A percentile compares a stretch with the other conserved stretches of the same genome.
Evolutionary conservation across 148 eudicot genomes (phyloP).

Genomic region (Oxyria digyna): DNA sequence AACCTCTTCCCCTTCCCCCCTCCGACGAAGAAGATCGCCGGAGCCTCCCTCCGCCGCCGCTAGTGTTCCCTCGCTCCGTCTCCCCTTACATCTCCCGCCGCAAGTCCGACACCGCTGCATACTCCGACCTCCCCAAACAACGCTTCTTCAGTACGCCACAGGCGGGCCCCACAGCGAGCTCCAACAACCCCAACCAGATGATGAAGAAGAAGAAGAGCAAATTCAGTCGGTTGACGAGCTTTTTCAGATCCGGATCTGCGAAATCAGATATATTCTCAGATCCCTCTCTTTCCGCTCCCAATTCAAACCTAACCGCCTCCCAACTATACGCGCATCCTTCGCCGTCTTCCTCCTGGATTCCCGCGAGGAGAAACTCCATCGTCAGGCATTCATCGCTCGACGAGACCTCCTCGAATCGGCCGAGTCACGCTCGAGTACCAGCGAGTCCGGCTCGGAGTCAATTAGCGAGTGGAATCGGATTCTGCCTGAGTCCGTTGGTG

Average conservation of each 20-base stretch:
- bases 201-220: constrained; percentile 16
- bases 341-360: constrained; percentile 30
- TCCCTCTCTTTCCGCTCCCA: not conserved
- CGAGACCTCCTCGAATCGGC: constrained; percentile 11
- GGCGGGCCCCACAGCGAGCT: constrained; percentile 21
- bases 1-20: constrained; percentile 10
- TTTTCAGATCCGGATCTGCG: constrained; percentile 62
- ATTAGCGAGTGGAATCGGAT: constrained; percentile 15
- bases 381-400: constrained; percentile 12
- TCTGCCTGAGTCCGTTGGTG: constrained; percentile 36
- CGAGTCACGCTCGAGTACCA: constrained; percentile 32
- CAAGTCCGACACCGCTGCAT: constrained; percentile 28
- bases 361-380: constrained; percentile 18
- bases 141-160: constrained; percentile 57
- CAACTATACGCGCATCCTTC: constrained; percentile 12
- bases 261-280: constrained; percentile 14
- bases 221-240: constrained; percentile 21
- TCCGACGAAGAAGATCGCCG: not conserved
- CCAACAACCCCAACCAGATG: too few relatives aligned
- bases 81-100: constrained; percentile 58
- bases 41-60: constrained; percentile 21
- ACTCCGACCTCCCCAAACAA: constrained; percentile 8
- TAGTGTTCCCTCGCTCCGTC: constrained; percentile 57
- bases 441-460: constrained; percentile 43
- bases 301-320: constrained; percentile 4